phyloP scores from a whole-genome alignment of 139 green algal genomes.

The Raphidocelis subcapitata region DNA sequence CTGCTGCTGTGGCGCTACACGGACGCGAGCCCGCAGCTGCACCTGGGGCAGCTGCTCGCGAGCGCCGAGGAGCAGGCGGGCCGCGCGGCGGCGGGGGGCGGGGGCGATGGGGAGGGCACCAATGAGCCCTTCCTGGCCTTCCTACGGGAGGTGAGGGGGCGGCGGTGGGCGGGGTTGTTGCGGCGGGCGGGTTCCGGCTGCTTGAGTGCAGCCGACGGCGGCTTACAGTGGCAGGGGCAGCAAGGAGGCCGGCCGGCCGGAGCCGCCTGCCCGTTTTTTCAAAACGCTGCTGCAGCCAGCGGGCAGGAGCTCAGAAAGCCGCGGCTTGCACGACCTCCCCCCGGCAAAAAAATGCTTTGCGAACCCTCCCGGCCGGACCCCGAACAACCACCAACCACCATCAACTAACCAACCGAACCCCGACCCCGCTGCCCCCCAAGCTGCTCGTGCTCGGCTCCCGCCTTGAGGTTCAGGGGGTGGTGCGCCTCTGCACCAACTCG shows the following conservation, averaged over 20 bases:
- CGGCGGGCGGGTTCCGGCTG: too few relatives aligned
- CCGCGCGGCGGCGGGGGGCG: not conserved
- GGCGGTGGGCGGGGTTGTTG: not conserved
- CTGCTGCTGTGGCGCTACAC: constrained; percentile 54
- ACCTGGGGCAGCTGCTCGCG: constrained; percentile 45
- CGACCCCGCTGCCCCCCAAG: not conserved
- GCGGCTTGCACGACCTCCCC: too few relatives aligned
- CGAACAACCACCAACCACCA: too few relatives aligned
- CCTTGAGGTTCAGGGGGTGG: constrained; percentile 32
- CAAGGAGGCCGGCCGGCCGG: too few relatives aligned
- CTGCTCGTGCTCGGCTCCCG: constrained; percentile 31
- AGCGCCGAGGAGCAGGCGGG: not conserved
- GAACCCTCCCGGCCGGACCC: too few relatives aligned
- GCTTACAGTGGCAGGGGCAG: too few relatives aligned
- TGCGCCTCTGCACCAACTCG: constrained; percentile 28
- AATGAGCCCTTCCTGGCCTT: constrained; percentile 26
- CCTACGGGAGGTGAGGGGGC: constrained; percentile 29
- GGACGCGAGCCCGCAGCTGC: constrained; percentile 25
- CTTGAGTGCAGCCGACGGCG: too few relatives aligned
- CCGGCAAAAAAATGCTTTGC: too few relatives aligned
- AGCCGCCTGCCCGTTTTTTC: too few relatives aligned
- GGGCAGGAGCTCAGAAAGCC: too few relatives aligned
- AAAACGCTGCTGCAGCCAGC: too few relatives aligned
- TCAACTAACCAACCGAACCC: too few relatives aligned
- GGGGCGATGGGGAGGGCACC: constrained; percentile 4